These are phyloP conservation scores for Forsythia suspensa DNA, from an alignment of 257 asterid genomes.

Conservation along the genomic window DNA sequence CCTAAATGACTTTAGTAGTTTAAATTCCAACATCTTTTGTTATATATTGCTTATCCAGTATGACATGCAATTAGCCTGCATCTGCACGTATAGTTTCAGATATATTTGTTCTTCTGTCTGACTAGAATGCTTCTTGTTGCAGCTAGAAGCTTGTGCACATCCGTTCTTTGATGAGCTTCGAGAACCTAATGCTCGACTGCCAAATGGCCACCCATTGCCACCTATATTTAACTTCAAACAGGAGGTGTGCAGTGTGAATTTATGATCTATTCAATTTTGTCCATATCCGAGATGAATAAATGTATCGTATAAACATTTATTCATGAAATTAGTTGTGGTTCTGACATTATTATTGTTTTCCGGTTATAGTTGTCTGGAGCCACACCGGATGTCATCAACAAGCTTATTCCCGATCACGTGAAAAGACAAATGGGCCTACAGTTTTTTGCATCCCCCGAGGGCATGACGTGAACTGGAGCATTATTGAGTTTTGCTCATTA, in stretches of 20 bases:
- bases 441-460: constrained; percentile 58
- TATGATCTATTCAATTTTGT: background rate
- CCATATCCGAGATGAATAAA: background rate
- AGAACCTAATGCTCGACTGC: constrained; percentile 83
- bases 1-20: background rate
- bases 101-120: background rate
- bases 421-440: constrained; percentile 78
- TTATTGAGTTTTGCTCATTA: constrained; percentile 1
- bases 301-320: no score
- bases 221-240: constrained; percentile 88
- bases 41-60: background rate
- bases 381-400: constrained; percentile 74
- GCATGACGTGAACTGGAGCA: constrained; percentile 42
- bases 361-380: constrained; percentile 63
- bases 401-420: constrained; percentile 85
- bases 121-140: constrained; percentile 38
- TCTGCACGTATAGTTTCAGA: background rate
- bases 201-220: constrained; percentile 85
- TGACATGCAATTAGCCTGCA: background rate
- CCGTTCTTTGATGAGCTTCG: constrained; percentile 95
- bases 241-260: constrained; percentile 57
- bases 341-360: background rate
- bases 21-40: background rate
- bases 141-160: constrained; percentile 89
- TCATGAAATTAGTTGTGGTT: background rate